Base-by-base conservation (phyloP, 495 filamentous ascomycete genomes). In the Penicillium simplicissimum region DNA sequence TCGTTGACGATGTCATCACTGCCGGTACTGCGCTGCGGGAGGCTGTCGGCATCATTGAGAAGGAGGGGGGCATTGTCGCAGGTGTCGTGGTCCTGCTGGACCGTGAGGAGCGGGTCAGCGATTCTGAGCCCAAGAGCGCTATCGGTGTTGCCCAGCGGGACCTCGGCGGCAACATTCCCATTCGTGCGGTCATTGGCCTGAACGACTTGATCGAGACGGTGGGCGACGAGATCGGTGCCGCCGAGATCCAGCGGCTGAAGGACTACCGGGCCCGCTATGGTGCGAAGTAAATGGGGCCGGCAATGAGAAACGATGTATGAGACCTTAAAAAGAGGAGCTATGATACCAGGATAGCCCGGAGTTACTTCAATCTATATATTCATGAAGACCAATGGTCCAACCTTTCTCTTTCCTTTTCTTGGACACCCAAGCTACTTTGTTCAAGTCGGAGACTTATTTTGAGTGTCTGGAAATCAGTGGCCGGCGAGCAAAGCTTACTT, bases 1-100 rank as follows among this genome's bases (percentile, higher is more conserved):
- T 98, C 58, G 86, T 98, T 28, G 95, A 98, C 78, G 95, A 97
- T 77, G 95, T 98, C 14, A 92, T 97, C 66, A 97, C 92, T 0
- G 94, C 92, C 4, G 95, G 95, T 25, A 97, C 92, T 7, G 95
- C 94, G 31, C 90, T 97, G 74, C 84, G 94, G 49, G 92, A 97
- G 76, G 90, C 94, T 11, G 90, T 98, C 54, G 85, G 82, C 36
- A 92, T 96, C 67, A 93, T 97, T 62, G 75, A 84, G 56, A 82
- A 82, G 66, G 86, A 95, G 66, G 95, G 95, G 8, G 95, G 93
- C 0, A 84, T 79, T 19, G 82, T 97, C 15, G 87, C 87, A 8
- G 95, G 93, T 40, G 88, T 98, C 52, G 82, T 97, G 31, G 87
- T 98, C 23, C 87, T 93, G 23, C 79, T 98, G 58, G 93, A 98